A percentile compares a stretch with the other conserved stretches of the same genome.
Conservation (phyloP, 2,329 filamentous ascomycete species). For the Fonsecaea multimorphosa region DNA sequence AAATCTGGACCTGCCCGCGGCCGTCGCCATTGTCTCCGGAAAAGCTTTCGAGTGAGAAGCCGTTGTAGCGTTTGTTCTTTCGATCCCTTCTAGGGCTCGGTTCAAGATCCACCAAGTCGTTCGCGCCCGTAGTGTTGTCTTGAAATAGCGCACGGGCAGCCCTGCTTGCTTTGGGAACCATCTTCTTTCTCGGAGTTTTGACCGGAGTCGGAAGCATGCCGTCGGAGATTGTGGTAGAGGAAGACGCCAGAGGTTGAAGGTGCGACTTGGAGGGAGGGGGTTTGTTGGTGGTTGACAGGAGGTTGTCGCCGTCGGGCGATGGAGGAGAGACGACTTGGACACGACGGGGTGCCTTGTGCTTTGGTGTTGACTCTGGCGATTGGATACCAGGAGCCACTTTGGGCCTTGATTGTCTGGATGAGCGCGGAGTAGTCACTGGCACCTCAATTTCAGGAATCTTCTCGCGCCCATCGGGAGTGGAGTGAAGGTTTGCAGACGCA, state of each 20-base stretch:
- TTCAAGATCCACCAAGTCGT: conserved; percentile 51
- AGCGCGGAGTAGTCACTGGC: conserved; percentile 29
- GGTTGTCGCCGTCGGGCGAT: conserved; percentile 36
- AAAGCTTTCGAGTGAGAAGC: conserved; percentile 55
- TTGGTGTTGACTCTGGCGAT: conserved; percentile 37
- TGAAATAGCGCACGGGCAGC: conserved; percentile 63
- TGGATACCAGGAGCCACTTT: conserved; percentile 23
- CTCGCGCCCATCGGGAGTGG: conserved; percentile 29
- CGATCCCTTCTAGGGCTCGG: conserved; percentile 56
- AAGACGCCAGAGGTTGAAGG: conserved; percentile 39
- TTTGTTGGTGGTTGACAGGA: conserved; percentile 18
- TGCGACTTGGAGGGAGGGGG: conserved; percentile 38
- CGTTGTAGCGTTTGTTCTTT: conserved; percentile 54
- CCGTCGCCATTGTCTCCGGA: conserved; percentile 42
- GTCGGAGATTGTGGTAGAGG: conserved; percentile 43
- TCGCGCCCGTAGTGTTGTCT: conserved; percentile 48
- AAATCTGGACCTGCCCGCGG: conserved; percentile 59
- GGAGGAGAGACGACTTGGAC: conserved; percentile 36
- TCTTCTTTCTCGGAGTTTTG: conserved; percentile 66
- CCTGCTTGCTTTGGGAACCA: conserved; percentile 52
- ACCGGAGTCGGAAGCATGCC: conserved; percentile 66
- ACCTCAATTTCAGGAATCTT: conserved; percentile 7
- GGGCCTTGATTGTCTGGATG: conserved; percentile 21
- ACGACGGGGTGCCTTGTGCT: conserved; percentile 31
- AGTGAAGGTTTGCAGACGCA: conserved; percentile 21